Conservation (phyloP, 768 basidiomycete species). For the Mycena albidolilacea region DNA sequence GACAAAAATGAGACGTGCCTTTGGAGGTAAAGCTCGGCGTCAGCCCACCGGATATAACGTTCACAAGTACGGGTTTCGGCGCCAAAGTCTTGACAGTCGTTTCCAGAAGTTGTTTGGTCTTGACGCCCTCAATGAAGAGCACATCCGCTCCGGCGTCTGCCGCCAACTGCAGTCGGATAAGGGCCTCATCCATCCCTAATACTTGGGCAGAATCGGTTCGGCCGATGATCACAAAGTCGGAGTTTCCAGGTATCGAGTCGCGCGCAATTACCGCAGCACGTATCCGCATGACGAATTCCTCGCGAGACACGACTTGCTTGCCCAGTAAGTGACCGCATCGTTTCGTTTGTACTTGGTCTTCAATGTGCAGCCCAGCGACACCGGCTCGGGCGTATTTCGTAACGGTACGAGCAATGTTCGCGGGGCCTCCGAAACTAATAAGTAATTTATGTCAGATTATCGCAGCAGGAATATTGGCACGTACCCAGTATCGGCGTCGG, state of each 20-base stretch:
- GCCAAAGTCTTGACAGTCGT: slow-evolving; percentile 76
- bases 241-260: slow-evolving; percentile 80
- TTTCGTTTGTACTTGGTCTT: slow-evolving; percentile 69
- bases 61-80: slow-evolving; percentile 84
- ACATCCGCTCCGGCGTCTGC: slow-evolving; percentile 84
- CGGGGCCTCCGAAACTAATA: slow-evolving; percentile 64
- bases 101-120: slow-evolving; percentile 74
- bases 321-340: slow-evolving; percentile 81
- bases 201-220: slow-evolving; percentile 86
- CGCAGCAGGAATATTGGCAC: neutral
- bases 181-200: slow-evolving; percentile 84
- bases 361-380: slow-evolving; percentile 68
- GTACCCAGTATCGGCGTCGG: slow-evolving; percentile 71
- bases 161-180: slow-evolving; percentile 76
- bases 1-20: neutral
- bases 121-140: slow-evolving; percentile 87
- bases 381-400: slow-evolving; percentile 64
- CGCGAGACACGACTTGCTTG: slow-evolving; percentile 86
- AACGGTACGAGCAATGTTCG: slow-evolving; percentile 70
- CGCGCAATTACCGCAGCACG: slow-evolving; percentile 85
- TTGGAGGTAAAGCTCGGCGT: slow-evolving; percentile 81
- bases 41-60: slow-evolving; percentile 84
- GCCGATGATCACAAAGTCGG: slow-evolving; percentile 85
- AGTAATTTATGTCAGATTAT: neutral
- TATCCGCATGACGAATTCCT: slow-evolving; percentile 81